phyloP scores from a whole-genome alignment of 2,329 filamentous ascomycete genomes.

The Fonsecaea pedrosoi region DNA sequence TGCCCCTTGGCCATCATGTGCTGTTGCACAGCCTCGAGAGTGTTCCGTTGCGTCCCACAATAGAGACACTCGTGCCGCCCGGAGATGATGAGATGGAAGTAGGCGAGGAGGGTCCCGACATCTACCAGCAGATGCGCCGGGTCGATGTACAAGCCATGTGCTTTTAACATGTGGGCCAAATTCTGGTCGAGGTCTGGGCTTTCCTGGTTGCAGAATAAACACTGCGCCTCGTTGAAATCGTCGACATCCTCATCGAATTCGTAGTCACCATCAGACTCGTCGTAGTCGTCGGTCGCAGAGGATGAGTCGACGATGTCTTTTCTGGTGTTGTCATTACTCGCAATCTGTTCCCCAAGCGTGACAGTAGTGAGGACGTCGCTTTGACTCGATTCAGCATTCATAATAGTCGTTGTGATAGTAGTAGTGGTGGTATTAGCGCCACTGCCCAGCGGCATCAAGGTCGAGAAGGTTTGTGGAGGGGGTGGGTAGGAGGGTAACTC shows the following conservation, averaged over 20 bases:
- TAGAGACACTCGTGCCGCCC: constrained; percentile 59
- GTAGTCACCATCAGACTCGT: background rate
- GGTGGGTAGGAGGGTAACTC: background rate
- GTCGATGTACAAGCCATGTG: constrained; percentile 57
- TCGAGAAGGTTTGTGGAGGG: background rate
- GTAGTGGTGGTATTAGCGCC: constrained; percentile 16
- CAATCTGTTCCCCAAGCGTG: constrained; percentile 13
- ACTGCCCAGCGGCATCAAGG: constrained; percentile 21
- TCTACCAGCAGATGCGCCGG: constrained; percentile 53
- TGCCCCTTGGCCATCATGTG: constrained; percentile 61
- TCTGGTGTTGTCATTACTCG: constrained; percentile 8
- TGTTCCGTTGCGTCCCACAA: constrained; percentile 55
- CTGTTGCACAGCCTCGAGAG: constrained; percentile 56
- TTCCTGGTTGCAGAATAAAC: constrained; percentile 53
- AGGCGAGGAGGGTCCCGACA: constrained; percentile 55
- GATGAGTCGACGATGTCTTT: constrained; percentile 17
- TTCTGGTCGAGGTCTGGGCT: constrained; percentile 47
- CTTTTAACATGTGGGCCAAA: constrained; percentile 57
- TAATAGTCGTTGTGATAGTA: background rate
- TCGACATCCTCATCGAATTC: background rate
- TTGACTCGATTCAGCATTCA: constrained; percentile 10
- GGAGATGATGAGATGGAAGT: constrained; percentile 58
- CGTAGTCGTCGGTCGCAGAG: constrained; percentile 20
- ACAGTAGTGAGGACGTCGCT: constrained; percentile 3
- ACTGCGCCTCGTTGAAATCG: constrained; percentile 41